phyloP scores from a whole-genome alignment of 2,329 filamentous ascomycete species.

The Ophiognomonia clavigignenti-juglandacearum region DNA sequence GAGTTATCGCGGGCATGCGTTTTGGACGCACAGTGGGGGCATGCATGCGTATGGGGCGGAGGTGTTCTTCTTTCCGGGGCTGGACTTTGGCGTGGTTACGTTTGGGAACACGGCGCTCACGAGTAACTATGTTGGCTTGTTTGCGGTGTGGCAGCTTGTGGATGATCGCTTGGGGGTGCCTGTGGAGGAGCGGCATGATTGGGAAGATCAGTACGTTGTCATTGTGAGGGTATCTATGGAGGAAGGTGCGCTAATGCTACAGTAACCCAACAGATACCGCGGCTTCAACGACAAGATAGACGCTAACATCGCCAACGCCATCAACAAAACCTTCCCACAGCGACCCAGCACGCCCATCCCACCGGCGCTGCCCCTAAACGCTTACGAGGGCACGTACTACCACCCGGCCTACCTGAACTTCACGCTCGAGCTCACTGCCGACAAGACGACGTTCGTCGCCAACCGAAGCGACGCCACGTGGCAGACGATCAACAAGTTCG shows the following conservation, averaged over 20 bases:
- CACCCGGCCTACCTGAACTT: constrained; percentile 36
- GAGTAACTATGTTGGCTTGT: constrained; percentile 29
- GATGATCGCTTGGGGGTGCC: constrained; percentile 34
- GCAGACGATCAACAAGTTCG: constrained; percentile 27
- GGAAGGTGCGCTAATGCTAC: constrained; percentile 7
- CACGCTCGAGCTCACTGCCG: constrained; percentile 17
- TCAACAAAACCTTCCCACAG: constrained; percentile 32
- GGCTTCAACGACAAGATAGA: constrained; percentile 15
- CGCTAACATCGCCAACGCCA: constrained; percentile 25
- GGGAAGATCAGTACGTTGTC: no score
- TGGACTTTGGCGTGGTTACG: constrained; percentile 36
- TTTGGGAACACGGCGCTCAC: constrained; percentile 39
- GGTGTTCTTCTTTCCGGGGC: constrained; percentile 39
- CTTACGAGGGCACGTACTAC: constrained; percentile 38
- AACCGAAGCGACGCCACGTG: constrained; percentile 26
- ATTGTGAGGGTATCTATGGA: neutral
- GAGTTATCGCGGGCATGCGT: constrained; percentile 36
- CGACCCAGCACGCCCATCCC: constrained; percentile 30
- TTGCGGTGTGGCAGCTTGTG: constrained; percentile 33
- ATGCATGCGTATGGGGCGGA: constrained; percentile 39
- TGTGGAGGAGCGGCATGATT: constrained; percentile 29
- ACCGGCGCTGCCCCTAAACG: constrained; percentile 27
- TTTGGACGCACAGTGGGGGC: constrained; percentile 38
- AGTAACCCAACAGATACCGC: constrained; percentile 19
- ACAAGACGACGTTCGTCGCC: constrained; percentile 19